A percentile compares a stretch with the other conserved stretches of the same genome.
phyloP scores from a whole-genome alignment of 1,139 yeast species.

The Ashbya aceris region DNA sequence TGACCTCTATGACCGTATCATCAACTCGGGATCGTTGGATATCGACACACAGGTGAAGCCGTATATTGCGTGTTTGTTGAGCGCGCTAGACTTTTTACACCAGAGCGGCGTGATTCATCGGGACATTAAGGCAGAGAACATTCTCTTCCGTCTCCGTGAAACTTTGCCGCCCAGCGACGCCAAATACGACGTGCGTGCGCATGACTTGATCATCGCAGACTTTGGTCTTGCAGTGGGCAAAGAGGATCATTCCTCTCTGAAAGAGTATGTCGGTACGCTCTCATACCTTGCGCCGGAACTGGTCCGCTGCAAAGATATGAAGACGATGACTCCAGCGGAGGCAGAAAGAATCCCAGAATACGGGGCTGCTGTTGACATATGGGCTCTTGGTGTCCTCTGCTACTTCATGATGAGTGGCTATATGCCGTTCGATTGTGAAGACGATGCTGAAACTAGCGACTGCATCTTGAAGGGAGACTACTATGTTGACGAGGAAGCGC shows the following conservation, averaged over 20 bases:
- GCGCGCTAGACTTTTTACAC: conserved; percentile 64
- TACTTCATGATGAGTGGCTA: conserved; percentile 69
- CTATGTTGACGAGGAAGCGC: conserved; percentile 36
- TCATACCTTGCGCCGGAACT: conserved; percentile 74
- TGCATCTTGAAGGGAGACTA: conserved; percentile 53
- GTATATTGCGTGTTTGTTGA: conserved; percentile 35
- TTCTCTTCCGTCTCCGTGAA: conserved; percentile 39
- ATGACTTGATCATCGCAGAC: conserved; percentile 57
- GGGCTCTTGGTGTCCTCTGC: conserved; percentile 71
- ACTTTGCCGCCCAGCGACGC: conserved; percentile 9
- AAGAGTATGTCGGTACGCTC: conserved; percentile 53
- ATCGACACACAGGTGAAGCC: conserved; percentile 40
- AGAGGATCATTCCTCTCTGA: conserved; percentile 33
- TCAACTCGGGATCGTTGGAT: conserved; percentile 37
- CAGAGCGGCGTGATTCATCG: conserved; percentile 69
- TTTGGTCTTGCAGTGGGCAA: conserved; percentile 46
- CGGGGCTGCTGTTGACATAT: conserved; percentile 54
- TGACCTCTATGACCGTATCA: conserved; percentile 55
- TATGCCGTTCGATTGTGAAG: conserved; percentile 73
- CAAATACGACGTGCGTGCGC: conserved; percentile 28
- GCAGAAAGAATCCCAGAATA: conserved; percentile 30
- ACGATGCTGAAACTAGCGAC: conserved; percentile 56
- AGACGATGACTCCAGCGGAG: conserved; percentile 12
- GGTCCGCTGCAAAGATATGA: conserved; percentile 38
- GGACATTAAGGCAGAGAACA: conserved; percentile 84